These are phyloP conservation scores for Pichia sp. DNA, from an alignment of 1,139 yeast genomes.

Conservation along the genomic window DNA sequence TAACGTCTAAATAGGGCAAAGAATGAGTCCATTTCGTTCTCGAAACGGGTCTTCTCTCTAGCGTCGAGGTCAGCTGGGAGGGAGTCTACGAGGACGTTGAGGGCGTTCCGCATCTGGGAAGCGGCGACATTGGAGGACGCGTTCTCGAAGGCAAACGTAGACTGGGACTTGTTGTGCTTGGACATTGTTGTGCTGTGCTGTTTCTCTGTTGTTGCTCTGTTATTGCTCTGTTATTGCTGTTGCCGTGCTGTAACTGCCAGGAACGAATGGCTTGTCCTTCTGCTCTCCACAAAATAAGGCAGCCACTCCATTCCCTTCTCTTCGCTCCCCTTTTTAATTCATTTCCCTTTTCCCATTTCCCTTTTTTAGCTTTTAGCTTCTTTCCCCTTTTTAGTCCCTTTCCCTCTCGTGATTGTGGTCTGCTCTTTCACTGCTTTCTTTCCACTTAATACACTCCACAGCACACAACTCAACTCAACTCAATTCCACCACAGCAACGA, in stretches of 20 bases:
- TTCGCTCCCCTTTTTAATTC: too few relatives aligned
- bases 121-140: slow-evolving; percentile 96
- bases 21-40: slow-evolving; percentile 91
- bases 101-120: slow-evolving; percentile 94
- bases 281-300: too few relatives aligned
- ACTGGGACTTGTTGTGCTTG: slow-evolving; percentile 69
- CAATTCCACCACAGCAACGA: background rate
- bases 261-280: too few relatives aligned
- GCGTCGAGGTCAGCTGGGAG: slow-evolving; percentile 19
- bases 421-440: too few relatives aligned
- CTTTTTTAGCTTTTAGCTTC: background rate
- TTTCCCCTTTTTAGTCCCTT: too few relatives aligned
- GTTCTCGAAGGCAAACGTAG: slow-evolving; percentile 87
- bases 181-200: slow-evolving; percentile 10
- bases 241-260: too few relatives aligned
- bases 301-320: too few relatives aligned
- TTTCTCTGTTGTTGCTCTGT: background rate
- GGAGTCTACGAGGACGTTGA: slow-evolving; percentile 85
- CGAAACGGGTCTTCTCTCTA: slow-evolving; percentile 52
- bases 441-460: too few relatives aligned
- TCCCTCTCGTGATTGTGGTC: too few relatives aligned
- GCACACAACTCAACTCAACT: too few relatives aligned
- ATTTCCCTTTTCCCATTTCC: background rate
- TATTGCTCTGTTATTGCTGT: background rate
- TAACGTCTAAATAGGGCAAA: slow-evolving; percentile 92